Evolutionary conservation across 352 stramenopile species (phyloP), one percentile per base, ranked within the genome.

Genomic region (Stramenopiles sp.): DNA sequence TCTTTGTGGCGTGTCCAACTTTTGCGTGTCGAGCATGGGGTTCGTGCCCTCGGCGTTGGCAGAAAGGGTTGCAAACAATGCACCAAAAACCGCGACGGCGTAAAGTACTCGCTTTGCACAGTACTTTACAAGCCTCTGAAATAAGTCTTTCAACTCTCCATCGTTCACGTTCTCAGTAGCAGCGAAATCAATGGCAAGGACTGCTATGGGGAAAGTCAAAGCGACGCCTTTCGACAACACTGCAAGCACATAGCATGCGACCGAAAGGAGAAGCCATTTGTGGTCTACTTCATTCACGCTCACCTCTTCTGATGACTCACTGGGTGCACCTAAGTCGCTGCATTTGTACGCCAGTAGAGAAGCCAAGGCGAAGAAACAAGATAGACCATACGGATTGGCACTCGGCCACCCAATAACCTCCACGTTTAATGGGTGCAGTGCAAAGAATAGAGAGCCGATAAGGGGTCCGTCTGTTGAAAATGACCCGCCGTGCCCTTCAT

Each of bases 341-440:
- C 25, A 25, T 63, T 63, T 63, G 25, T 63, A 63, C 12, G 12
- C 12, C 25, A 63, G 25, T 25, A 63, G 25, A 18, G 43, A 63
- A 18, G 25, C 25, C 12, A 63, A 18, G 12, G 43, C 12, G 68
- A 89, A 88, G 3, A 88, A 43, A 1, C 80, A 80, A 1, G 81
- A 81, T 6, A 88, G 78, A 0, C 84, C 76, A 68, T 91, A 89
- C 0, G 85, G 84, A 75, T 89, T 83, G 0, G 82, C 83, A 0
- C 84, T 89, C 32, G 84, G 82, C 84, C 85, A 90, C 4, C 71
- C 83, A 32, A 90, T 78, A 34, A 89, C 80, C 49, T 90, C 84
- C 32, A 87, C 81, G 48, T 87, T 77, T 37, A 87, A 76, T 2
- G 85, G 85, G 37, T 91, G 85, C 1, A 88, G 77, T 4, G 78